Base-by-base conservation (phyloP, 177 flowering plant species). In the Telopea speciosissima region DNA sequence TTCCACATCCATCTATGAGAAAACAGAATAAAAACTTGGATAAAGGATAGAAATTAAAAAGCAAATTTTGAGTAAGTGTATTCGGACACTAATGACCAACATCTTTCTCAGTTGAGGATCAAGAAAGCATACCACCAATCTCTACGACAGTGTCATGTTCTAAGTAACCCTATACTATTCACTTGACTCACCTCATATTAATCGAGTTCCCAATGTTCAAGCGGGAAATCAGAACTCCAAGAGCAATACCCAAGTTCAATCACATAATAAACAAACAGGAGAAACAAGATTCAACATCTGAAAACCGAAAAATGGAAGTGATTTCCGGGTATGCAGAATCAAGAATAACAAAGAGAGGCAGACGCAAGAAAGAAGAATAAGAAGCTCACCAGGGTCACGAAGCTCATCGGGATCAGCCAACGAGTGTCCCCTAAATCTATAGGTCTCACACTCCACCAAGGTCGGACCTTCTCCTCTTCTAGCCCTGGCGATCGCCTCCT, bases 331-430 rank as follows among this genome's bases (percentile, higher is more conserved):
- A 59, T 61, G 22, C 58, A 59, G 65, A 72, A 16, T 33, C 40
- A 72, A 17, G 12, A 42, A 66, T 56, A 9, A 36, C 9, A 24
- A 33, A 12, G 28, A 68, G 23, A 23, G 8, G 42, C 14, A 49
- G 33, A 52, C n/a, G 54, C 25, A 33, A 74, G 56, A 56, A 63
- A 12, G 13, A 13, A 33, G 12, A 63, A 21, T 5, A 66, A 22
- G 6, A n/a, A 22, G 60, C 73, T 76, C 28, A 93, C 97, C 92
- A 31, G 92, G 96, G 77, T 93, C 94, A 85, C 97, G 97, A 45
- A 93, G 96, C 88, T 93, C 98, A 78, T 93, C 98, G 12, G 98
- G 98, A 75, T 93, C 98, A 66, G 98, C 98, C 85, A 93, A 82
- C 2, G 98, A 93, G 80, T 93, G 98, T 66, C 98, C 98, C 73